Evolutionary conservation across 2,329 filamentous ascomycete genomes (phyloP).

Genomic region (Pyrenophora teres): DNA sequence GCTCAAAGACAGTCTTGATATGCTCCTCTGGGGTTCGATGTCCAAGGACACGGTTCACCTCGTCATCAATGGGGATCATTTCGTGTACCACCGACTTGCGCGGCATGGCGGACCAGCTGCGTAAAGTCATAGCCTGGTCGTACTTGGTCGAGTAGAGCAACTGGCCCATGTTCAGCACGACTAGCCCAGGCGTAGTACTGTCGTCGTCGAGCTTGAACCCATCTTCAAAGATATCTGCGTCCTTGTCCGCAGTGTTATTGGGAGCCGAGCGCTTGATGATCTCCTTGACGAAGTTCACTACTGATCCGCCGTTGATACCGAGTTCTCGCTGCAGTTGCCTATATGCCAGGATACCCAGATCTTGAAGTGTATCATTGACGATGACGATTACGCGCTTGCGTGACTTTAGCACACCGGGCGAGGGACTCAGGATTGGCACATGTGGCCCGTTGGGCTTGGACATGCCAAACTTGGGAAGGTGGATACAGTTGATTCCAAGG

Average conservation of each 20-base stretch:
- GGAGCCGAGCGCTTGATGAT: slow-evolving; percentile 42
- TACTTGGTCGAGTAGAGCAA: slow-evolving; percentile 74
- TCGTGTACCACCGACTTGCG: slow-evolving; percentile 64
- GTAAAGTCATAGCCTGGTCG: slow-evolving; percentile 62
- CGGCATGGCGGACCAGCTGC: slow-evolving; percentile 63
- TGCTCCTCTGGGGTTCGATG: slow-evolving; percentile 66
- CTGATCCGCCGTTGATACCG: slow-evolving; percentile 72
- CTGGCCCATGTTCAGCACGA: slow-evolving; percentile 80
- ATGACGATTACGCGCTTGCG: slow-evolving; percentile 72
- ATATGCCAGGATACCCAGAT: slow-evolving; percentile 76
- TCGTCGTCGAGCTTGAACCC: slow-evolving; percentile 20
- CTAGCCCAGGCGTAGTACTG: slow-evolving; percentile 59
- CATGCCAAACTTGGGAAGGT: slow-evolving; percentile 63
- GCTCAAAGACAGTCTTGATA: slow-evolving; percentile 67
- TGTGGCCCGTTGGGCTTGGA: slow-evolving; percentile 56
- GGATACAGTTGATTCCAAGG: slow-evolving; percentile 63
- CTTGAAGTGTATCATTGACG: slow-evolving; percentile 77
- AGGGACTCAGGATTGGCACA: slow-evolving; percentile 69
- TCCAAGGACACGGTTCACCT: slow-evolving; percentile 65
- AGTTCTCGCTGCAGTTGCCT: slow-evolving; percentile 66
- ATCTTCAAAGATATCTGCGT: slow-evolving; percentile 25
- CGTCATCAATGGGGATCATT: slow-evolving; percentile 57
- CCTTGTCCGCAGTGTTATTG: slow-evolving; percentile 11
- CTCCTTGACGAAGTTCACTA: slow-evolving; percentile 65
- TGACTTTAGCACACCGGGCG: slow-evolving; percentile 55